Conservation (phyloP, 2,329 filamentous ascomycete genomes). For the Thermoascus crustaceus region DNA sequence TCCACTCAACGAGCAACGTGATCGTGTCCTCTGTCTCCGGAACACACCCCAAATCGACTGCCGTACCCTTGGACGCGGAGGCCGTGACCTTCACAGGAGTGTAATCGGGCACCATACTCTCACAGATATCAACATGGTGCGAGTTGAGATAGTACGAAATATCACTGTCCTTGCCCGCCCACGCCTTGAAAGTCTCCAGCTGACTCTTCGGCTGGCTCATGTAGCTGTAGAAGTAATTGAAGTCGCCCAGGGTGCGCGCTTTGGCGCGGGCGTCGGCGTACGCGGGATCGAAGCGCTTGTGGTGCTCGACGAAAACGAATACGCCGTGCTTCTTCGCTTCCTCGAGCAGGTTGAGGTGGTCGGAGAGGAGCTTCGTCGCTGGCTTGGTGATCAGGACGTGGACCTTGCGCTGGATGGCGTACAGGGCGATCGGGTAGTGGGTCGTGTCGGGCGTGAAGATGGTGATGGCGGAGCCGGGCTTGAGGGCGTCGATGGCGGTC, state of each 20-base stretch:
- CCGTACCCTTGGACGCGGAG: constrained; percentile 70
- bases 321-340: constrained; percentile 67
- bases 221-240: constrained; percentile 98
- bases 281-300: constrained; percentile 91
- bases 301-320: constrained; percentile 90
- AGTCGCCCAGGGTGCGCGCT: constrained; percentile 72
- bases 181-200: constrained; percentile 88
- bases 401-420: constrained; percentile 78
- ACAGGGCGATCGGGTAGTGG: constrained; percentile 84
- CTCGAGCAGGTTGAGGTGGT: constrained; percentile 69
- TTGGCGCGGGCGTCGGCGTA: constrained; percentile 80
- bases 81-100: constrained; percentile 71
- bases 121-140: constrained; percentile 87
- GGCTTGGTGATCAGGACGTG: constrained; percentile 94
- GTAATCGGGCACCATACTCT: constrained; percentile 82
- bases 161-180: constrained; percentile 85
- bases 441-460: constrained; percentile 94
- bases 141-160: constrained; percentile 96
- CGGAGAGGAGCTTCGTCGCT: constrained; percentile 71
- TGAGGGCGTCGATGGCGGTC: constrained; percentile 72
- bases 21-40: constrained; percentile 86
- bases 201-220: constrained; percentile 91
- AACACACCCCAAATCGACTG: constrained; percentile 68
- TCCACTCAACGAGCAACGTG: constrained; percentile 82
- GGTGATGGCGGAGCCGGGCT: constrained; percentile 78